phyloP scores from a whole-genome alignment of 371 early-diverging fungal species.

The Smittium culicis region DNA sequence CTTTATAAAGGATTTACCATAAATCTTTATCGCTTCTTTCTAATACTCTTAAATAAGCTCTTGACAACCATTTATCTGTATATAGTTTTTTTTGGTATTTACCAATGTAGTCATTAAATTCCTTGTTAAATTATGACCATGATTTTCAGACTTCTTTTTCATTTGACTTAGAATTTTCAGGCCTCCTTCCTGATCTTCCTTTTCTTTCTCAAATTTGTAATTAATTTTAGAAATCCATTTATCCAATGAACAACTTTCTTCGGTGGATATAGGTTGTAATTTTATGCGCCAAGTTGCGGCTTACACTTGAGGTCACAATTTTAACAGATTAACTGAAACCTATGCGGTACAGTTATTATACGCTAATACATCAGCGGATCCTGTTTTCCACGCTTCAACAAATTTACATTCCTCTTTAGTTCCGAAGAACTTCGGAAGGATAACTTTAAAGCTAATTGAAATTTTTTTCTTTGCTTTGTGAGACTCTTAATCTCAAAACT shows the following conservation, averaged over 20 bases:
- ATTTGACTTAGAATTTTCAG: background rate
- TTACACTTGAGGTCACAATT: background rate
- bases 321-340: background rate
- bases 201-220: background rate
- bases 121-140: background rate
- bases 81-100: background rate
- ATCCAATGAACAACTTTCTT: background rate
- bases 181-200: background rate
- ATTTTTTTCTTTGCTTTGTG: background rate
- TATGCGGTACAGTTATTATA: background rate
- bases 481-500: slow-evolving; percentile 1
- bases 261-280: background rate
- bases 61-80: background rate
- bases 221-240: background rate
- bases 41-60: background rate
- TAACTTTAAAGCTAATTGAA: background rate
- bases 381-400: background rate
- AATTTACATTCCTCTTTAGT: background rate
- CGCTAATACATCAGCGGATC: background rate
- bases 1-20: background rate
- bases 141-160: background rate
- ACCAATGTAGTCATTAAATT: background rate
- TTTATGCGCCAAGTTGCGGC: background rate
- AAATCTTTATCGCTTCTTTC: background rate
- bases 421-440: background rate